Evolutionary conservation across 2,329 filamentous ascomycete species (phyloP).

Genomic region (Pseudopyrenochaeta lycopersici): DNA sequence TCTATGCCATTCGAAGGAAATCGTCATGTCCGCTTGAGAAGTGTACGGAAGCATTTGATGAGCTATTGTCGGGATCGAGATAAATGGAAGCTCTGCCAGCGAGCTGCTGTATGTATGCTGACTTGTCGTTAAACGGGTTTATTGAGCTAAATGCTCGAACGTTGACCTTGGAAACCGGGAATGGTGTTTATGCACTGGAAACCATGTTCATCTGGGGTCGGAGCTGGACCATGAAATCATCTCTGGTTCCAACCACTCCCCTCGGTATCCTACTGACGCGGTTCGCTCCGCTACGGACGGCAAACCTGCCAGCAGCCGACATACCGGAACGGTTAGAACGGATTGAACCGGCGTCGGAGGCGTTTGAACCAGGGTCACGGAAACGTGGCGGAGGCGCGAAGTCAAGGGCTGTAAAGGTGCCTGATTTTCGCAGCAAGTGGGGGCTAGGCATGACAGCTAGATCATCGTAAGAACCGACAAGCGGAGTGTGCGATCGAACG

Average conservation of each 20-base stretch:
- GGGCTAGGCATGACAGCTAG: slow-evolving; percentile 87
- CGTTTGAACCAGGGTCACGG: slow-evolving; percentile 54
- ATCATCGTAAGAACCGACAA: slow-evolving; percentile 87
- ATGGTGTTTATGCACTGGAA: slow-evolving; percentile 28
- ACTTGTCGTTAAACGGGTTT: slow-evolving; percentile 24
- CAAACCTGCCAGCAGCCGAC: slow-evolving; percentile 73
- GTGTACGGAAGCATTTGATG: slow-evolving; percentile 22
- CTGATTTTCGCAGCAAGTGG: slow-evolving; percentile 77
- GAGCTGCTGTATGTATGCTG: slow-evolving; percentile 31
- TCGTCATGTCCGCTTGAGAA: slow-evolving; percentile 37
- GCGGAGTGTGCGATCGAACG: slow-evolving; percentile 77
- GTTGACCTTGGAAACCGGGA: slow-evolving; percentile 6
- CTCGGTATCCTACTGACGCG: slow-evolving; percentile 85
- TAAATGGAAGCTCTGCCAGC: slow-evolving; percentile 41
- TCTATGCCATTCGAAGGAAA: slow-evolving; percentile 40
- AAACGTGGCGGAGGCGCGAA: slow-evolving; percentile 83
- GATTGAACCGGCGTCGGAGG: slow-evolving; percentile 58
- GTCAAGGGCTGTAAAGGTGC: slow-evolving; percentile 80
- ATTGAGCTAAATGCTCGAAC: slow-evolving; percentile 9
- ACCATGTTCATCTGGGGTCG: slow-evolving; percentile 65
- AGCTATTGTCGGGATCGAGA: slow-evolving; percentile 30
- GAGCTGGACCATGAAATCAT: slow-evolving; percentile 69
- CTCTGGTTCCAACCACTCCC: slow-evolving; percentile 80
- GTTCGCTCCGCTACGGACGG: slow-evolving; percentile 81
- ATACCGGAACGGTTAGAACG: slow-evolving; percentile 81